Evolutionary conservation across 768 basidiomycete species (phyloP), one percentile per base, ranked within the genome.

Genomic region (Boletellus ananas): DNA sequence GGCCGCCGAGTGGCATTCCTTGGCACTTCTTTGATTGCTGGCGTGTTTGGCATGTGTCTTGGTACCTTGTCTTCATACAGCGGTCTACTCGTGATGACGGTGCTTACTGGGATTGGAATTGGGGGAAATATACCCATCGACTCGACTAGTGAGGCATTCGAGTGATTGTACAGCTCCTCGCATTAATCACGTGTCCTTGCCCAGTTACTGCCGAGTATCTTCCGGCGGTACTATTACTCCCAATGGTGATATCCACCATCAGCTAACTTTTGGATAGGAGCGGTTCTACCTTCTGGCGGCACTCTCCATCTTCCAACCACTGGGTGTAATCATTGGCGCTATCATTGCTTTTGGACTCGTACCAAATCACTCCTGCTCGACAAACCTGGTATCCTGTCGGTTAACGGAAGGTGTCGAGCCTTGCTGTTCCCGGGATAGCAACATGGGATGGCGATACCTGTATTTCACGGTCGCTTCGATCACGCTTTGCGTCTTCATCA

Each of bases 361-460:
- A 54, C 58, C 58, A n/a, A 35, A 12, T 18, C 48, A 51, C 18
- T 59, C 58, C 14, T 59, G 58, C 41, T 34, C 58, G 1, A 29
- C 49, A 27, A 13, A 27, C 13, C 16, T 55, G 31, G 43, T 37
- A 8, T 59, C 58, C 9, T 59, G 58, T 49, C 33, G 13, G 0
- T 31, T 55, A 27, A 58, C 57, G 1, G 50, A 43, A 39, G 58
- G 52, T 34, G 31, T 34, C 16, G 3, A 25, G 16, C 58, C 58
- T 36, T 59, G 58, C n/a, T 59, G 57, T 34, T 51, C 58, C 11
- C 58, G 12, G 33, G 39, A 39, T 16, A 43, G 6, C 17, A 58
- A 58, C 25, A 58, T 59, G 58, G 58, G 58, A 17, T 60, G 58
- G 58, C 51, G 55, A n/a, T 59, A 59, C 21, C 16, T 52, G 1